Conservation (phyloP, 2,329 filamentous ascomycete species). For the Penicillium sp. region DNA sequence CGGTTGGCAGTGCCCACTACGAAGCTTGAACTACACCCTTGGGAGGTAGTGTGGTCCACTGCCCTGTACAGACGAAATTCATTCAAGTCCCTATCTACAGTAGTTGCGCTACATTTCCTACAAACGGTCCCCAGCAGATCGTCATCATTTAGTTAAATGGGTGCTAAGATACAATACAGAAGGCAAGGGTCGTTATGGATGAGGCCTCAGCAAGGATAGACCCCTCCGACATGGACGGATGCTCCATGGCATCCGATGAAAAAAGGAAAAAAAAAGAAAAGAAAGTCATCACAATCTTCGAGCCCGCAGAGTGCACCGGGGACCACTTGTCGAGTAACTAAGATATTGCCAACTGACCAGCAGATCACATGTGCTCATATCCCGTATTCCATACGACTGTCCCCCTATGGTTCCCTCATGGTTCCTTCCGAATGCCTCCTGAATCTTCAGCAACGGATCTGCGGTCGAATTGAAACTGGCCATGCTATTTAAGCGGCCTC, state of each 20-base stretch:
- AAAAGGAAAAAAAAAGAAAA: slow-evolving; percentile 18
- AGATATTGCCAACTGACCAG: slow-evolving; percentile 25
- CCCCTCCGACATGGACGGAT: slow-evolving; percentile 25
- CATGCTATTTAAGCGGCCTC: slow-evolving; percentile 34
- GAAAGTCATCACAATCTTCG: slow-evolving; percentile 29
- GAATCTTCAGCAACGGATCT: slow-evolving; percentile 20
- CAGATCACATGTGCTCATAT: slow-evolving; percentile 27
- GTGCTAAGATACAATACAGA: slow-evolving; percentile 47
- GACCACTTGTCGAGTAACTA: slow-evolving; percentile 29
- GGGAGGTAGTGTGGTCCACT: not conserved
- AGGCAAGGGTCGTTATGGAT: slow-evolving; percentile 42
- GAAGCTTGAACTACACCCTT: not conserved
- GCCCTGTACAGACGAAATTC: not conserved
- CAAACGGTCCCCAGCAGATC: slow-evolving; percentile 36
- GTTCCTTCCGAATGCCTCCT: slow-evolving; percentile 16
- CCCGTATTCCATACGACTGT: slow-evolving; percentile 29
- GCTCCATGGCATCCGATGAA: slow-evolving; percentile 27
- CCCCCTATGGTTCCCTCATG: not conserved
- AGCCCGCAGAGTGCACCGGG: slow-evolving; percentile 20
- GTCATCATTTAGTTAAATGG: slow-evolving; percentile 41
- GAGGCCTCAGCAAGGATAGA: slow-evolving; percentile 25
- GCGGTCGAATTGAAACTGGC: slow-evolving; percentile 22
- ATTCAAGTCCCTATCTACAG: not conserved
- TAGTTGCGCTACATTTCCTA: not conserved
- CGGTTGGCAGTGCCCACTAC: slow-evolving; percentile 1